Percentiles rank a stretch among this genome's conserved stretches.
Evolutionary conservation across 2,329 filamentous ascomycete genomes (phyloP).

Genomic region (Neofusicoccum umdonicola): DNA sequence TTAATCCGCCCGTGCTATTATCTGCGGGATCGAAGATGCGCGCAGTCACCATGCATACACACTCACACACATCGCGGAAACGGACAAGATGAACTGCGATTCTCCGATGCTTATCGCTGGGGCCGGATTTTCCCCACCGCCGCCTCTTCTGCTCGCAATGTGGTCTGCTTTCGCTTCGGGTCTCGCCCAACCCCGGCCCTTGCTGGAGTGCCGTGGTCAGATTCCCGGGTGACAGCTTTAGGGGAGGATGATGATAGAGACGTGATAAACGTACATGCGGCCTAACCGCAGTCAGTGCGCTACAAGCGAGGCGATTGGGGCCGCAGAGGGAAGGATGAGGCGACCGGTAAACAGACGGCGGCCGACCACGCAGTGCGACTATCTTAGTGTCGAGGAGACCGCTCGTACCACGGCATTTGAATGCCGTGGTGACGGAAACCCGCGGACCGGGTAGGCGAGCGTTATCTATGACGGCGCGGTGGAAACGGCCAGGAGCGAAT

Average conservation of each 20-base stretch:
- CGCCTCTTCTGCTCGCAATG: too few species aligned
- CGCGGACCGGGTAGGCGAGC: neutral
- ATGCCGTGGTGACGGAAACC: neutral
- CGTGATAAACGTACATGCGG: neutral
- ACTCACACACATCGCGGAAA: neutral
- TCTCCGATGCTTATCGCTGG: neutral
- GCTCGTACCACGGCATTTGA: neutral
- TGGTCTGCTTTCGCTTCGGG: too few species aligned
- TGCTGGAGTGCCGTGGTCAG: too few species aligned
- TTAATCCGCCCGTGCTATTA: neutral
- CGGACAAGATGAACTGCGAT: neutral
- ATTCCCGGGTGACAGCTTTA: too few species aligned
- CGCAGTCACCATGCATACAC: too few species aligned
- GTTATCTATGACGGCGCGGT: neutral
- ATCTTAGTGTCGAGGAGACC: neutral
- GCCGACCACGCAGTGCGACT: neutral
- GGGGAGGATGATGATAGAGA: neutral
- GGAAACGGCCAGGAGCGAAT: neutral
- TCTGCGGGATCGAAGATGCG: neutral
- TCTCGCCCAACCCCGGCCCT: too few species aligned
- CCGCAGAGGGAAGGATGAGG: too few species aligned
- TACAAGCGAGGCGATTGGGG: neutral
- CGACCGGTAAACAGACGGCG: too few species aligned
- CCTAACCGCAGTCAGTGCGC: neutral
- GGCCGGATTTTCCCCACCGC: neutral